Evolutionary conservation across 305 asterid species (phyloP).

Genomic region (Fraxinus angustifolia): DNA sequence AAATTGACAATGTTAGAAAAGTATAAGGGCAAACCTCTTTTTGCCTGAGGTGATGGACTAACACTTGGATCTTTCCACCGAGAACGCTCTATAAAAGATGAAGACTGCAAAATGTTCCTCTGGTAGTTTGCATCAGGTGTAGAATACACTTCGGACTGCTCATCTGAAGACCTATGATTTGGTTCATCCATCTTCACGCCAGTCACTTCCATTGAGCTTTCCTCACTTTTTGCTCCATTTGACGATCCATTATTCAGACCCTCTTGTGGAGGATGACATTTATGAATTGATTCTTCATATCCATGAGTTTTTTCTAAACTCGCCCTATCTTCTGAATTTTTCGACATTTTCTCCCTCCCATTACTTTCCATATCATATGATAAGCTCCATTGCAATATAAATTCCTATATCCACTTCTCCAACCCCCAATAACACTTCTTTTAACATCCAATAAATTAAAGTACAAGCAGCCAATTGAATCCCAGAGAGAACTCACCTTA

Average conservation of each 20-base stretch:
- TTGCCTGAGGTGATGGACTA: slow-evolving; percentile 40
- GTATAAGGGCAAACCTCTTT: slow-evolving; percentile 46
- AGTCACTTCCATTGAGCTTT: slow-evolving; percentile 15
- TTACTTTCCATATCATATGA: slow-evolving; percentile 52
- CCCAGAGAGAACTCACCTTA: slow-evolving; percentile 20
- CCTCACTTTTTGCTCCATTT: slow-evolving; percentile 17
- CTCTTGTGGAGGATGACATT: slow-evolving; percentile 4
- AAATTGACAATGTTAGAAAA: neutral
- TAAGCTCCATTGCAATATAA: slow-evolving; percentile 26
- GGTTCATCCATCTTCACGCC: slow-evolving; percentile 20
- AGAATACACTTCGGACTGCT: slow-evolving; percentile 42
- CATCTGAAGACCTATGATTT: slow-evolving; percentile 28
- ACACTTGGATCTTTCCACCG: slow-evolving; percentile 28
- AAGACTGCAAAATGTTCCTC: slow-evolving; percentile 30
- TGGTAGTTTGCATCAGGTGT: slow-evolving; percentile 40
- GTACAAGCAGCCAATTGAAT: slow-evolving; percentile 6
- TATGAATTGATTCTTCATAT: slow-evolving; percentile 14
- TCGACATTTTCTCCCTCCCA: slow-evolving; percentile 31
- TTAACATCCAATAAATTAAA: neutral
- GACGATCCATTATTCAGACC: slow-evolving; percentile 13
- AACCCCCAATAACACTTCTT: slow-evolving; percentile 12
- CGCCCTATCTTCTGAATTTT: slow-evolving; percentile 26
- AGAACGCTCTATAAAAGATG: slow-evolving; percentile 41
- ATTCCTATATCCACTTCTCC: slow-evolving; percentile 23
- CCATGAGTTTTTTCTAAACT: slow-evolving; percentile 21